These are phyloP conservation scores for Boletus vermiculosoides DNA, from an alignment of 768 basidiomycete species.

Conservation along the genomic window DNA sequence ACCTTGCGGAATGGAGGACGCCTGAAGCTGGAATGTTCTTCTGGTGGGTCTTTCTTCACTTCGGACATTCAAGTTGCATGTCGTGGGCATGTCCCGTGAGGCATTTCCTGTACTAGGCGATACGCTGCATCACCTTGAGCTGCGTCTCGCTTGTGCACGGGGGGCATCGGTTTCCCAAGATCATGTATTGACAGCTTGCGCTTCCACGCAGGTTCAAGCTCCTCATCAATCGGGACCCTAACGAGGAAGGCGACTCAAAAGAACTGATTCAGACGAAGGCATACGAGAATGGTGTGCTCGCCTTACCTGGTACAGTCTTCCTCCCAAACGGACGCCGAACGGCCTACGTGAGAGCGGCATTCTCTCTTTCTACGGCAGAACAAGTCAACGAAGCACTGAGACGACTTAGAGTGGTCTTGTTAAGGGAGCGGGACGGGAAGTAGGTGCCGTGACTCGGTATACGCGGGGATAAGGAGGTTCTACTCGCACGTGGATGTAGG, in stretches of 20 bases:
- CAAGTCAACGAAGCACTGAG: constrained; percentile 74
- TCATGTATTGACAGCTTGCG: constrained; percentile 18
- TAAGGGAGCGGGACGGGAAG: constrained; percentile 23
- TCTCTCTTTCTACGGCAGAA: constrained; percentile 64
- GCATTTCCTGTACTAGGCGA: not conserved
- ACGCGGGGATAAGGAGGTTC: not conserved
- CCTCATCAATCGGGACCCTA: constrained; percentile 37
- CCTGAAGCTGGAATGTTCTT: constrained; percentile 90
- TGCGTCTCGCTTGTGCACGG: constrained; percentile 5
- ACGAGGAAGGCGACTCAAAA: constrained; percentile 63
- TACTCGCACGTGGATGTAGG: constrained; percentile 8
- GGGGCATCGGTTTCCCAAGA: constrained; percentile 5
- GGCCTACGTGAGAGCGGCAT: constrained; percentile 78
- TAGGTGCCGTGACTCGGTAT: constrained; percentile 3
- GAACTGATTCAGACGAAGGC: constrained; percentile 72
- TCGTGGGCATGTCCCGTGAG: constrained; percentile 5
- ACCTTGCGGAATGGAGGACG: constrained; percentile 67
- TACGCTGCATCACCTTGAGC: not conserved
- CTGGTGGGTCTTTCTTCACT: constrained; percentile 49
- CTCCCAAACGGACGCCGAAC: constrained; percentile 68
- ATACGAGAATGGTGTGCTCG: constrained; percentile 80
- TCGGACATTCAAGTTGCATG: constrained; percentile 7
- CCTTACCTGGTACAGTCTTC: constrained; percentile 83
- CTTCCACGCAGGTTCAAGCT: constrained; percentile 63
- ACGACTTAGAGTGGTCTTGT: constrained; percentile 49